Percentiles rank a stretch among this genome's conserved stretches.
phyloP scores from a whole-genome alignment of 768 basidiomycete genomes.

The Lactarius hengduanensis region DNA sequence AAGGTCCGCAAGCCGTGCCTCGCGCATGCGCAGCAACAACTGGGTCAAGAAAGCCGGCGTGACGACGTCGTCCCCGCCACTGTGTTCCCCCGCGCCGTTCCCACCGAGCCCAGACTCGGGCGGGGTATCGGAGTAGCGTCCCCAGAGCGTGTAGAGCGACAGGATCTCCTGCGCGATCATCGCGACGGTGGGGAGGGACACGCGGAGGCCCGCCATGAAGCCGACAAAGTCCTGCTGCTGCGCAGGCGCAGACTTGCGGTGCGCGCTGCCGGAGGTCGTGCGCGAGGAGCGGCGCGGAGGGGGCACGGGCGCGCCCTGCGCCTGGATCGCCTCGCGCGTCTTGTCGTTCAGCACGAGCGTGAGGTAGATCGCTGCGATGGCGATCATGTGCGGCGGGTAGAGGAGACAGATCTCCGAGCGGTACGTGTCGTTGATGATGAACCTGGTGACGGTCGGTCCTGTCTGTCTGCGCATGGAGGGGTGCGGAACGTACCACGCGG shows the following conservation, averaged over 20 bases:
- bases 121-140: constrained; percentile 69
- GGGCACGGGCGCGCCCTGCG: constrained; percentile 34
- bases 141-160: constrained; percentile 87
- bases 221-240: constrained; percentile 61
- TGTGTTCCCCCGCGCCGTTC: constrained; percentile 25
- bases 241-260: constrained; percentile 32
- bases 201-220: constrained; percentile 84
- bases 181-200: constrained; percentile 77
- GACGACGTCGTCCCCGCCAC: constrained; percentile 38
- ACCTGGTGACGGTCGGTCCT: constrained; percentile 43
- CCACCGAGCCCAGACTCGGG: constrained; percentile 30
- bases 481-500: constrained; percentile 69
- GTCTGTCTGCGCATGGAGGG: too few species aligned
- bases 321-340: constrained; percentile 45
- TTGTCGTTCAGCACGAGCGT: constrained; percentile 73
- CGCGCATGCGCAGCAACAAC: constrained; percentile 65
- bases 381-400: constrained; percentile 93
- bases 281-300: constrained; percentile 58
- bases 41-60: constrained; percentile 59
- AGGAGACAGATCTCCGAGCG: constrained; percentile 91
- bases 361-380: constrained; percentile 88
- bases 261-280: constrained; percentile 37
- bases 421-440: constrained; percentile 95
- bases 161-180: constrained; percentile 91
- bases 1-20: constrained; percentile 57